Percentiles rank a stretch among this genome's conserved stretches.
phyloP scores from a whole-genome alignment of 495 filamentous ascomycete genomes.

The Daldinia decipiens region DNA sequence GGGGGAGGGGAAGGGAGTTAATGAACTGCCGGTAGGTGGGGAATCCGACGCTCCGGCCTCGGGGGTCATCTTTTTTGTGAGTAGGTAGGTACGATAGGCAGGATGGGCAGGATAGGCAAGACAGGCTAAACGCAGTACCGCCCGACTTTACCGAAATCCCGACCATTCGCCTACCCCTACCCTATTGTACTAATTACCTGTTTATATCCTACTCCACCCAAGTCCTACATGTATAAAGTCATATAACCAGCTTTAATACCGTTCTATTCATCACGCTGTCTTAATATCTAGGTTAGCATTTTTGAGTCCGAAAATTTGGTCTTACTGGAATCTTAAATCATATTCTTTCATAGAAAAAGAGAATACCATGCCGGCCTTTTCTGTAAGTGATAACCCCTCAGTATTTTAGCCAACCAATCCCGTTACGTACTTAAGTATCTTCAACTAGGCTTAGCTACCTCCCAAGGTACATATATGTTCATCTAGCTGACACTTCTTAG shows the following conservation, averaged over 20 bases:
- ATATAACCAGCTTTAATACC: background rate
- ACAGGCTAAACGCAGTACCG: constrained; percentile 40
- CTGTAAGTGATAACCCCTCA: constrained; percentile 37
- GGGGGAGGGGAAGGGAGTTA: constrained; percentile 15
- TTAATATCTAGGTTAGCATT: background rate
- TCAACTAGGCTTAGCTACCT: background rate
- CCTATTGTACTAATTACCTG: background rate
- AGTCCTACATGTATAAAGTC: constrained; percentile 8
- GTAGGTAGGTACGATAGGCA: too few relatives aligned
- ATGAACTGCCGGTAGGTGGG: constrained; percentile 43
- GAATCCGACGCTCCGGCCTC: constrained; percentile 39
- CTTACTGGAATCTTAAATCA: background rate
- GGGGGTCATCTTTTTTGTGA: constrained; percentile 31
- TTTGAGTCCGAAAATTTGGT: background rate
- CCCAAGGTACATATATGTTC: background rate
- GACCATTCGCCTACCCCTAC: constrained; percentile 15
- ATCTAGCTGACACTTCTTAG: constrained; percentile 51
- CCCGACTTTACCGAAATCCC: constrained; percentile 44
- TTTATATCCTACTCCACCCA: background rate
- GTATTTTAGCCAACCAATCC: background rate
- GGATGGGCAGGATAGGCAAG: constrained; percentile 2
- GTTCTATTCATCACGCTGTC: background rate
- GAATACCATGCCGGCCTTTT: constrained; percentile 37
- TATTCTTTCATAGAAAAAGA: background rate
- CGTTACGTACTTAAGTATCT: background rate